phyloP scores from a whole-genome alignment of 2,329 filamentous ascomycete genomes.

The Alternaria tenuissima region DNA sequence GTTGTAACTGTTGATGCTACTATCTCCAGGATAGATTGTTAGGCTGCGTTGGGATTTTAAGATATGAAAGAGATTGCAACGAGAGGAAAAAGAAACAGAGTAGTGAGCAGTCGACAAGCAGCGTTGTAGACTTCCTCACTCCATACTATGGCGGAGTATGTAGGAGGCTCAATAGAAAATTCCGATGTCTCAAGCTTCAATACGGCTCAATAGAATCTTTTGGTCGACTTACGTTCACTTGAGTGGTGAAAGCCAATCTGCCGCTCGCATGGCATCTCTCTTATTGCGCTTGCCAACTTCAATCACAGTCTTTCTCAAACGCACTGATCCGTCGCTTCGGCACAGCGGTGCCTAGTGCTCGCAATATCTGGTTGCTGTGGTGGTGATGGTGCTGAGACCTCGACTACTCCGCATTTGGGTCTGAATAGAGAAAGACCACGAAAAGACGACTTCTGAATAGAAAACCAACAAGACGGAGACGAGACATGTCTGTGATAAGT shows the following conservation, averaged over 20 bases:
- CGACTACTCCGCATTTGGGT: conserved; percentile 36
- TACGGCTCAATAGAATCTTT: conserved; percentile 33
- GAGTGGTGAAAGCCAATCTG: conserved; percentile 24
- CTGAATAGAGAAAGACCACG: conserved; percentile 41
- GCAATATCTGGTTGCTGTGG: conserved; percentile 7
- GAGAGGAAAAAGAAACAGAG: neutral
- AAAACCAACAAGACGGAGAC: conserved; percentile 16
- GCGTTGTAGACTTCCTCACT: neutral
- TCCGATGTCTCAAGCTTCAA: conserved; percentile 30
- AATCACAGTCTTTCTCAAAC: conserved; percentile 11
- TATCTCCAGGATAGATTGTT: conserved; percentile 4
- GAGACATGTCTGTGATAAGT: conserved; percentile 23
- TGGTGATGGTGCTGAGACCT: conserved; percentile 28
- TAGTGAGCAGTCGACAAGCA: neutral
- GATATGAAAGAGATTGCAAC: neutral
- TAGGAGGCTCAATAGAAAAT: conserved; percentile 13
- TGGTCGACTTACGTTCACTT: conserved; percentile 17
- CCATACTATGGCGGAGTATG: neutral
- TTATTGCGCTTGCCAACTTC: conserved; percentile 7
- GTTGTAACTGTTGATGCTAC: neutral
- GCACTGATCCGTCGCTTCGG: conserved; percentile 12
- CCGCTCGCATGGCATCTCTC: conserved; percentile 1
- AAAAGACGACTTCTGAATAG: conserved; percentile 30
- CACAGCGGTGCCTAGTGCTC: neutral
- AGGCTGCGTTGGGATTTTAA: conserved; percentile 1